A percentile compares a stretch with the other conserved stretches of the same genome.
Evolutionary conservation across 129 eudicot genomes (phyloP).

Genomic region (Arctium lappa): DNA sequence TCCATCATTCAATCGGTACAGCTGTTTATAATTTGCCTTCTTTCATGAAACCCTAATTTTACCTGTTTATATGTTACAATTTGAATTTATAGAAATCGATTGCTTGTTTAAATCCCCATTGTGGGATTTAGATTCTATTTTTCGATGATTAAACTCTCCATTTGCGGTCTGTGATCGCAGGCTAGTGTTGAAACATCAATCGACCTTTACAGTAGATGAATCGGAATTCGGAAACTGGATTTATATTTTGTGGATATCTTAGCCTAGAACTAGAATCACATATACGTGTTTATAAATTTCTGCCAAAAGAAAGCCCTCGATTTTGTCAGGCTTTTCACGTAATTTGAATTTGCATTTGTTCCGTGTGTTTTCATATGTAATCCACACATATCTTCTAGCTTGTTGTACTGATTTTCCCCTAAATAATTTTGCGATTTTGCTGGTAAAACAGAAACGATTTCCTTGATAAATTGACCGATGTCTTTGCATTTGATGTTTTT

Average conservation of each 20-base stretch:
- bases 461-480: neutral
- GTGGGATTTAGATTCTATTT: neutral
- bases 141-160: neutral
- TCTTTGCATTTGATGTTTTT: neutral
- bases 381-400: neutral
- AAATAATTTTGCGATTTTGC: neutral
- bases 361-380: neutral
- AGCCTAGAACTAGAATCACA: neutral
- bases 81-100: slow-evolving; percentile 8
- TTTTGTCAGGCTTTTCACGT: slow-evolving; percentile 4
- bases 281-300: neutral
- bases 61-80: neutral
- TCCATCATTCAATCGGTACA: neutral
- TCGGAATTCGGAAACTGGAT: neutral
- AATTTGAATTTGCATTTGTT: neutral
- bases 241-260: too few relatives aligned
- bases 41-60: slow-evolving; percentile 10
- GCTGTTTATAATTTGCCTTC: slow-evolving; percentile 15
- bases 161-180: neutral
- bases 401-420: neutral
- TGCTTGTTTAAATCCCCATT: neutral
- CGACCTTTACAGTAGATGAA: neutral
- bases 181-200: neutral
- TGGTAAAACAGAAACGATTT: neutral
- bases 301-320: neutral